phyloP scores from a whole-genome alignment of 768 basidiomycete genomes.

The Floccularia luteovirens region DNA sequence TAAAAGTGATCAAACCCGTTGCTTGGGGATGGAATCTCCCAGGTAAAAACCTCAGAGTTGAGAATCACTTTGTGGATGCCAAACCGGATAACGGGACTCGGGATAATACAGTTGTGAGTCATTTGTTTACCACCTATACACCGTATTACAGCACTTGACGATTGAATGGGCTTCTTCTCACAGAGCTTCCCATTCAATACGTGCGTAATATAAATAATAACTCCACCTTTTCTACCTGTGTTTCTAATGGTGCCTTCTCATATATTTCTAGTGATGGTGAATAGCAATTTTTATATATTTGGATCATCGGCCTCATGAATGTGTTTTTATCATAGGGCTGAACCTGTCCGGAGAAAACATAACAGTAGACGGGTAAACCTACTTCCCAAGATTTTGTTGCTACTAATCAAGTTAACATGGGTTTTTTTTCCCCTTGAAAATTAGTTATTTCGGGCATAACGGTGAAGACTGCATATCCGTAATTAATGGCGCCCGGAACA shows the following conservation, averaged over 20 bases:
- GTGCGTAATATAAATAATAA: constrained; percentile 20
- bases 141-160: too few species aligned
- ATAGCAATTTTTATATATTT: not conserved
- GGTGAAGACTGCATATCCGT: constrained; percentile 44
- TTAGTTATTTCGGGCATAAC: constrained; percentile 32
- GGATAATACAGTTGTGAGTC: constrained; percentile 22
- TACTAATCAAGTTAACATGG: not conserved
- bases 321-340: constrained; percentile 14
- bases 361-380: constrained; percentile 26
- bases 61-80: constrained; percentile 33
- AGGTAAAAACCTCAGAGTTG: constrained; percentile 27
- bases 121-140: too few species aligned
- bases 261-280: constrained; percentile 17
- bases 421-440: not conserved
- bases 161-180: not conserved
- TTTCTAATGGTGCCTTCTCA: not conserved
- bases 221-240: not conserved
- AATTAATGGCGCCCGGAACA: constrained; percentile 34
- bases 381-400: not conserved
- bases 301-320: not conserved
- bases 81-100: constrained; percentile 29
- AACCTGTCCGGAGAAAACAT: constrained; percentile 31
- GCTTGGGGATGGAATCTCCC: constrained; percentile 41
- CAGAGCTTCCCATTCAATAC: constrained; percentile 37
- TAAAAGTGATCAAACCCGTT: constrained; percentile 40